Evolutionary conservation across 2,329 filamentous ascomycete species (phyloP).

Genomic region (Myriangium duriaei): DNA sequence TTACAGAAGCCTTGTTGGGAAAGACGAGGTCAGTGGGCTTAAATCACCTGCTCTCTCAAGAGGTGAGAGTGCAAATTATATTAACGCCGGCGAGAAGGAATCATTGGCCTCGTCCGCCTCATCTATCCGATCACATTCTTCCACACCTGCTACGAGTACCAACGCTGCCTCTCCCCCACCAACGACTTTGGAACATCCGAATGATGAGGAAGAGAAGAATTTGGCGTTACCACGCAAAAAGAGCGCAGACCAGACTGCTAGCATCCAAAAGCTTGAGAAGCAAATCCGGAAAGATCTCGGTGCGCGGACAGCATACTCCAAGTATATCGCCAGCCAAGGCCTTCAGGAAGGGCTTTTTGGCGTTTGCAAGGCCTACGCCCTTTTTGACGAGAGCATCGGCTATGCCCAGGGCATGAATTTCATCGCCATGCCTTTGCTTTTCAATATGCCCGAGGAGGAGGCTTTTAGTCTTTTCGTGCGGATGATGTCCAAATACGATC

Average conservation of each 20-base stretch:
- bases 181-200: conserved; percentile 45
- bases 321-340: conserved; percentile 81
- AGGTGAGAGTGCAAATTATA: conserved; percentile 24
- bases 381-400: conserved; percentile 87
- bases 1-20: conserved; percentile 69
- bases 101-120: conserved; percentile 66
- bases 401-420: conserved; percentile 99
- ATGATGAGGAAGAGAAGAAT: conserved; percentile 44
- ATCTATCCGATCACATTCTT: conserved; percentile 68
- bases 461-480: conserved; percentile 87
- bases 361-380: conserved; percentile 91
- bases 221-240: conserved; percentile 47
- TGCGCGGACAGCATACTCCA: conserved; percentile 87
- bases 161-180: conserved; percentile 24
- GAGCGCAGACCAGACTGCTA: conserved; percentile 61
- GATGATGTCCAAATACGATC: conserved; percentile 90
- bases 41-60: conserved; percentile 13
- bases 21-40: conserved; percentile 69
- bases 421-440: conserved; percentile 86
- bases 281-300: conserved; percentile 82
- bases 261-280: conserved; percentile 77
- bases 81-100: conserved; percentile 51
- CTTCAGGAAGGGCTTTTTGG: conserved; percentile 90
- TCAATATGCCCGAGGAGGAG: conserved; percentile 97
- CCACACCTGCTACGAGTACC: conserved; percentile 43